phyloP scores from a whole-genome alignment of 2,329 filamentous ascomycete genomes.

The Coleophoma cylindrospora region DNA sequence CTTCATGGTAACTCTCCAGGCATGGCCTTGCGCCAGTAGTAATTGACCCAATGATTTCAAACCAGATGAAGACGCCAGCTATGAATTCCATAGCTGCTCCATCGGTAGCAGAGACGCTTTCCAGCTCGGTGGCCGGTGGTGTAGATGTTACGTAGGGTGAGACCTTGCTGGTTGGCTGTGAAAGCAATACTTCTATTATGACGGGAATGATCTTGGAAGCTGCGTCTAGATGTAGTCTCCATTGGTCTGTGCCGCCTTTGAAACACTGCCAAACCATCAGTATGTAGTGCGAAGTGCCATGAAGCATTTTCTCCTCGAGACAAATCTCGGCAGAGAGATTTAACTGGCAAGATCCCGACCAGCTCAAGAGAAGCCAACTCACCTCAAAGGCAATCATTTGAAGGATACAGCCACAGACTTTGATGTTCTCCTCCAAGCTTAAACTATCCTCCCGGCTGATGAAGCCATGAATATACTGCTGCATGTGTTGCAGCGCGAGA shows the following conservation, averaged over 20 bases:
- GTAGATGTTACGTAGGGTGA: not conserved
- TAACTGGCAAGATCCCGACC: too few species aligned
- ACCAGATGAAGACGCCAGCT: not conserved
- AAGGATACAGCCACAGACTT: not conserved
- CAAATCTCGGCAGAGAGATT: too few species aligned
- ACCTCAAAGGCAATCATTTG: slow-evolving; percentile 1
- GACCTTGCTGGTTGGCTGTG: not conserved
- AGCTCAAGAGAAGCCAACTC: not conserved
- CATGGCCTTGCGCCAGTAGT: not conserved
- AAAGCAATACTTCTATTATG: not conserved
- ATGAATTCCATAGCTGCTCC: not conserved
- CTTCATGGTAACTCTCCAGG: not conserved
- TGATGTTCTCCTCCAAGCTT: not conserved
- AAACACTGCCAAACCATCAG: not conserved
- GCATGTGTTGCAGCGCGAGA: not conserved
- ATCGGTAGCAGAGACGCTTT: not conserved
- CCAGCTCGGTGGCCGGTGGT: not conserved
- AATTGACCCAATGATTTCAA: not conserved
- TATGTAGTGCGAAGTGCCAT: not conserved
- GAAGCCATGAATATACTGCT: not conserved
- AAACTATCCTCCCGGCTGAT: not conserved
- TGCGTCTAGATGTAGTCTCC: slow-evolving; percentile 1
- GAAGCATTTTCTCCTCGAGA: not conserved
- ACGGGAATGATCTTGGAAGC: not conserved
- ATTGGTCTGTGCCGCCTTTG: not conserved